Base-by-base conservation (phyloP, 768 basidiomycete species). In the Lactarius akahatsu region DNA sequence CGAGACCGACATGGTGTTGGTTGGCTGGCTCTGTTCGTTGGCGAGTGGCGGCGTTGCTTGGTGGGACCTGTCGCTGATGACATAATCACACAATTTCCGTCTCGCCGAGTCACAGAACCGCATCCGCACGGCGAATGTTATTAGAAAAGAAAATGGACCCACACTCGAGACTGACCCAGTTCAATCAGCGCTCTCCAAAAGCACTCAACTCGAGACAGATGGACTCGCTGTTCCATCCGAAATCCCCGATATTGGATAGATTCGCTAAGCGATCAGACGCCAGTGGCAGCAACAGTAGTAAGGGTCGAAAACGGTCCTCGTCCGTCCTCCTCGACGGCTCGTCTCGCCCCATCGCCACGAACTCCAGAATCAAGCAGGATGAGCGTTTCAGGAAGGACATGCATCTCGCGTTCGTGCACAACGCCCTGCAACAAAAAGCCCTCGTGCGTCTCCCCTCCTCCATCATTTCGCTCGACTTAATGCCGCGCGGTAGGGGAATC, bases 401-500 rank as follows among this genome's bases (percentile, higher is more conserved):
- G 86, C 91, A 91, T 73, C 82, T 94, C 15, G 85, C 88, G 0
- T 94, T 91, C 67, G 85, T 96, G 32, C 86, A 86, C 70, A 91
- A 92, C 72, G 91, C 94, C 5, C 77, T 96, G 41, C 84, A 87
- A 57, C 86, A 91, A 74, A 92, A 90, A 73, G 73, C 80, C 16
- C 80, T 84, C 71, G 94, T 93, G 71, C 71, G 87, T 50, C n/a
- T 47, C n/a, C 10, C 45, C 18, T 69, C 1, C 26, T 62, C 20
- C 10, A 71, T 58, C 66, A 64, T 34, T 63, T 43, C 55, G 67
- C 59, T 32, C n/a, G 18, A 13, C n/a, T 5, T 15, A 13, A 11
- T 7, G 20, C 16, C 16, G 30, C 32, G 59, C 67, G 66, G 36
- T 74, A 96, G 91, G 91, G 93, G 52, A 80, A 83, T 64, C 81